Base-by-base conservation (phyloP, 2,329 filamentous ascomycete species). In the Gremmenia infestans region DNA sequence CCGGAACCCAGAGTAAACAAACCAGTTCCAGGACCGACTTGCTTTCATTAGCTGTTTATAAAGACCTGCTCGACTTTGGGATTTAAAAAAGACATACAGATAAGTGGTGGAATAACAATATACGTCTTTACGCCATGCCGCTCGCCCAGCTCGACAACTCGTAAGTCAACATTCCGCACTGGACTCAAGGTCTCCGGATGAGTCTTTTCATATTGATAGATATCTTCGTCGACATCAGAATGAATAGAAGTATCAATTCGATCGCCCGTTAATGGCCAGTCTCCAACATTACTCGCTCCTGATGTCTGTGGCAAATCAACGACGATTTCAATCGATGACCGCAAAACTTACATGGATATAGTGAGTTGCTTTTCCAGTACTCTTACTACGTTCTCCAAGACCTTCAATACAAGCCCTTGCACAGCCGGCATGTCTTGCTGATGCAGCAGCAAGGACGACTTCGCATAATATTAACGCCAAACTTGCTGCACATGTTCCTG, bases 61-160 rank as follows among this genome's bases (percentile, higher is more conserved):
- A 25, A 7, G 3, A 7, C 6, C 17, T 28, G 9, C 22, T 25
- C 32, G 12, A 17, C n/a, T 9, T 22, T 23, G 32, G 32, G 46
- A 9, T 25, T 11, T 12, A 1, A 45, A 22, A 15, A 50, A 22
- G 5, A 45, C 55, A 43, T 56, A 62, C 60, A 81, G 48, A 81
- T 76, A 3, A 72, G 71, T 0, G 76, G 76, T 0, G 72, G 68
- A 71, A 76, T 77, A 46, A 81, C 67, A 48, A 78, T 70, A 46
- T 74, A 68, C 0, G 78, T 76, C 54, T 73, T 72, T 2, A 82
- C 72, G 3, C 72, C 70, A 0, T 69, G 46, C 17, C 69, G 65
- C 15, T 74, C 58, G 1, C 75, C 74, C 0, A 65, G 63, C 5
- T 75, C 69, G 1, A 78, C 61, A 12, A 78, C 73, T 3, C 67